Percentiles rank a stretch among this genome's conserved stretches.
Evolutionary conservation across 305 asterid species (phyloP).

Genomic region (Galium porrigens): DNA sequence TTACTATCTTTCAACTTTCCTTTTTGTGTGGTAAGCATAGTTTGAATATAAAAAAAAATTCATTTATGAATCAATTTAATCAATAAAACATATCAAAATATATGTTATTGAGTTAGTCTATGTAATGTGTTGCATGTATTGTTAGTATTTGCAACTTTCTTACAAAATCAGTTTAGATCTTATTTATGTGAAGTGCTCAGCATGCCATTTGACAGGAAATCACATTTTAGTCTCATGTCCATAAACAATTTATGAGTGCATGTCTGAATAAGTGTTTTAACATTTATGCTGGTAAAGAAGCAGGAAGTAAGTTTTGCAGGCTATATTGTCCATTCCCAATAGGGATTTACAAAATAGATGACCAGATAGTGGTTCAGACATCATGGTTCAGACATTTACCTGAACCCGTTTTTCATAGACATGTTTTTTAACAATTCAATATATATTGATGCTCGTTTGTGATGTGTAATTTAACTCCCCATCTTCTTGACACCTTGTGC

Average conservation of each 20-base stretch:
- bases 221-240: no score
- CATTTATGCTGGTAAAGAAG: no score
- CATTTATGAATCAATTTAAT: neutral
- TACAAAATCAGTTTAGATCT: neutral
- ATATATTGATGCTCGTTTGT: neutral
- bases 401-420: neutral
- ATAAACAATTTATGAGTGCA: no score
- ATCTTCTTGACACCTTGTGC: constrained; percentile 10
- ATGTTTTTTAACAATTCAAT: neutral
- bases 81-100: neutral
- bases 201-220: neutral
- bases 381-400: neutral
- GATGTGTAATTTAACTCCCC: neutral
- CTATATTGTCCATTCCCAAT: neutral
- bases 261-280: no score
- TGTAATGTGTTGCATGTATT: neutral
- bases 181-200: neutral
- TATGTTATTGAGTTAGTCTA: neutral
- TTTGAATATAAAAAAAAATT: neutral
- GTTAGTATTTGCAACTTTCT: neutral
- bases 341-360: neutral
- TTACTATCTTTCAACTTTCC: constrained; percentile 69
- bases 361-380: neutral
- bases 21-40: constrained; percentile 58
- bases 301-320: neutral